Base-by-base conservation (phyloP, 352 stramenopile species). In the Globisporangium viniferum region DNA sequence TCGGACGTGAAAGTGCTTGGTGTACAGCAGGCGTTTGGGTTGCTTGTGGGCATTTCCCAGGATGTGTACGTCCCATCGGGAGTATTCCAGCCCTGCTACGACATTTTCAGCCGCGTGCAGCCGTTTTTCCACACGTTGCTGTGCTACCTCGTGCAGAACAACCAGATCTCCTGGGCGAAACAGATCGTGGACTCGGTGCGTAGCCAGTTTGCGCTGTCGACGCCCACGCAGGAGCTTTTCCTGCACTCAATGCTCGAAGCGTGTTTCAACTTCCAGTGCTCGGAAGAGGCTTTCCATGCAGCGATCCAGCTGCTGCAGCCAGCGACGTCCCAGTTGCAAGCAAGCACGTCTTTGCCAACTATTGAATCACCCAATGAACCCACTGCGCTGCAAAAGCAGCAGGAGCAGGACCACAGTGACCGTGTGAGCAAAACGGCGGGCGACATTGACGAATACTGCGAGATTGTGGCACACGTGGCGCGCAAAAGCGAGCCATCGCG, bases 401-500 rank as follows among this genome's bases (percentile, higher is more conserved):
- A 51, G 18, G 48, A 36, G 44, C 48, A 39, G 18, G 62, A 39
- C 1, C 15, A 61, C 6, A 39, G 10, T 18, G 33, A 29, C 20
- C 54, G 9, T 12, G 61, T 14, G 22, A n/a, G n/a, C 22, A 48
- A 29, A 62, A 36, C 33, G 5, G 51, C 29, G 31, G 72, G 72
- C 14, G 80, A 92, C 58, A 81, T 91, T 44, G 85, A 88, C 27
- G 86, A 92, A 69, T 95, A 93, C 64, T 94, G 88, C 35, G 88
- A 94, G 66, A 91, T 95, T 44, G 81, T 95, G 8, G 88, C 88
- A 1, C 80, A 95, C 56, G 86, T 95, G 3, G 88, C 86, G 33
- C 84, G 86, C 29, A 95, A 95, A 71, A 92, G 86, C 64, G 88
- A 95, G 60, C 88, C 86, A 5, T 93, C 87, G 33, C 81, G 88